These are phyloP conservation scores for Xylariomycetidae sp. DNA, from an alignment of 2,329 filamentous ascomycete species.

Conservation along the genomic window DNA sequence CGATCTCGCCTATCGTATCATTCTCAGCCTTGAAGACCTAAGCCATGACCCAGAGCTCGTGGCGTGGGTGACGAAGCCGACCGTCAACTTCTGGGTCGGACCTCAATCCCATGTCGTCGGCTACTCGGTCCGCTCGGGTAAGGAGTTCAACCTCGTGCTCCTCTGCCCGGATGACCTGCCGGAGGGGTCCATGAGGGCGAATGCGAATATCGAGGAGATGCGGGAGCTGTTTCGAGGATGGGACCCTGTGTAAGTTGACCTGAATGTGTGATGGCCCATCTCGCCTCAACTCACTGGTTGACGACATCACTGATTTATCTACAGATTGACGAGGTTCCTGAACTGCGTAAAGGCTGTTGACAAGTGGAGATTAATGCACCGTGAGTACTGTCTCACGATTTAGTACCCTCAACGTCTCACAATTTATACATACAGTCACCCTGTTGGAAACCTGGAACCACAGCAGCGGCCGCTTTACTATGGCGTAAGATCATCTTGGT, in stretches of 20 bases:
- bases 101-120: constrained; percentile 45
- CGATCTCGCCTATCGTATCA: constrained; percentile 51
- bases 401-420: too few relatives aligned
- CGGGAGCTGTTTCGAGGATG: constrained; percentile 13
- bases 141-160: constrained; percentile 42
- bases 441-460: too few relatives aligned
- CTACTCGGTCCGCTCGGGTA: constrained; percentile 39
- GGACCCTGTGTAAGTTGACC: constrained; percentile 15
- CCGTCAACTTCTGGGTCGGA: constrained; percentile 51
- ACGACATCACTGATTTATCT: too few relatives aligned
- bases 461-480: too few relatives aligned
- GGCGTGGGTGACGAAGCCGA: constrained; percentile 39
- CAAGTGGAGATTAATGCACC: constrained; percentile 19
- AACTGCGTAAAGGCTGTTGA: constrained; percentile 14
- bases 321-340: constrained; percentile 11
- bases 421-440: too few relatives aligned
- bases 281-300: not conserved
- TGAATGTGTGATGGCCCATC: not conserved
- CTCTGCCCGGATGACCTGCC: constrained; percentile 42
- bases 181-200: constrained; percentile 12
- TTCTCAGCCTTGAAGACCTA: constrained; percentile 44
- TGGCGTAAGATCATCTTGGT: too few relatives aligned
- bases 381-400: constrained; percentile 4
- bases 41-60: constrained; percentile 40
- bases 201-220: constrained; percentile 18